phyloP scores from a whole-genome alignment of 2,329 filamentous ascomycete species.

The Fusarium tjaetaba region DNA sequence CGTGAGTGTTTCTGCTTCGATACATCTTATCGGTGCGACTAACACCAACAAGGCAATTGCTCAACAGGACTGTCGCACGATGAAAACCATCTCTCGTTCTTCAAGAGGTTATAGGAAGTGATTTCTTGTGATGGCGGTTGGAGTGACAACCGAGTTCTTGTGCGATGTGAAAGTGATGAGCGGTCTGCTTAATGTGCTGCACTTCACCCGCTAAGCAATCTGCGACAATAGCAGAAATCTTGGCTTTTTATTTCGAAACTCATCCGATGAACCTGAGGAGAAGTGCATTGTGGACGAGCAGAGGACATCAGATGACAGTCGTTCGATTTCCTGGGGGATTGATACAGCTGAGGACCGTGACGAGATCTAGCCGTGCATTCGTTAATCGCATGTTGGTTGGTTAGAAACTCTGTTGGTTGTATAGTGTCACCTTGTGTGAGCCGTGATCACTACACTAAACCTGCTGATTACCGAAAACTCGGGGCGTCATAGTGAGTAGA shows the following conservation, averaged over 20 bases:
- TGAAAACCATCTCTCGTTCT: background rate
- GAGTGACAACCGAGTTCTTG: slow-evolving; percentile 8
- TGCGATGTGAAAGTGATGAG: slow-evolving; percentile 10
- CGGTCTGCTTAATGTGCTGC: slow-evolving; percentile 17
- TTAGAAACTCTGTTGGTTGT: background rate
- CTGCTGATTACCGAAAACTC: slow-evolving; percentile 13
- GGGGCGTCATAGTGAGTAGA: slow-evolving; percentile 4
- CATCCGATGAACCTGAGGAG: background rate
- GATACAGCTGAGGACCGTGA: slow-evolving; percentile 16
- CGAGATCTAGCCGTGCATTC: slow-evolving; percentile 19
- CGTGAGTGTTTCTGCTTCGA: background rate
- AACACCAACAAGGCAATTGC: background rate
- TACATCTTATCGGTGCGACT: background rate
- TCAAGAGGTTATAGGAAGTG: background rate
- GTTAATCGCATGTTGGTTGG: background rate
- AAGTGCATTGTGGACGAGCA: background rate
- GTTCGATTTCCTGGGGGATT: slow-evolving; percentile 26
- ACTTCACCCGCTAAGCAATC: slow-evolving; percentile 14
- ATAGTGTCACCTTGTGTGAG: background rate
- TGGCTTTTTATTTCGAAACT: slow-evolving; percentile 17
- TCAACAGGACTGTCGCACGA: slow-evolving; percentile 2
- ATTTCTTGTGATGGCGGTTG: background rate
- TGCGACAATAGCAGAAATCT: slow-evolving; percentile 29
- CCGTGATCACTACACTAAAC: slow-evolving; percentile 1
- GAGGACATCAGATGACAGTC: slow-evolving; percentile 30